Conservation (phyloP, 306 rosid species). For the Oemleria cerasiformis region DNA sequence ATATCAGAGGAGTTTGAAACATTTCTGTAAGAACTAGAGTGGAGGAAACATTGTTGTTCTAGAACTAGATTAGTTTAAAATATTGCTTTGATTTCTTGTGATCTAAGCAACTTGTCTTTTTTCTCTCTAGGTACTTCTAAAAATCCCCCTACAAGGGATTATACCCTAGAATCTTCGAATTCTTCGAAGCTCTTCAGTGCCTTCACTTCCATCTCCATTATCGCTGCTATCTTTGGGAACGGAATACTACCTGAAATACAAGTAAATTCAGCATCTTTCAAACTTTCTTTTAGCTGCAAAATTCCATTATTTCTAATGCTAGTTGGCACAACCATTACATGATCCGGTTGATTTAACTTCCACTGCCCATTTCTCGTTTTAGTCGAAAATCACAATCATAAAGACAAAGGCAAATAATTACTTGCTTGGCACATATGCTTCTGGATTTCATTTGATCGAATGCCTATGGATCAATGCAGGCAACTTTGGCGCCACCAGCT, state of each 20-base stretch:
- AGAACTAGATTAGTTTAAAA: no score
- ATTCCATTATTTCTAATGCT: background rate
- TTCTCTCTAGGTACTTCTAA: constrained; percentile 48
- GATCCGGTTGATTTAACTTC: constrained; percentile 15
- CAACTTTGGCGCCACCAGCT: constrained; percentile 95
- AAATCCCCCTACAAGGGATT: constrained; percentile 54
- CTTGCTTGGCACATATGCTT: background rate
- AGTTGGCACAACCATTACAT: background rate
- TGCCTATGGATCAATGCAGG: constrained; percentile 46
- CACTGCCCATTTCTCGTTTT: background rate
- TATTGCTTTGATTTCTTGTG: no score
- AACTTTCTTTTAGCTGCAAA: constrained; percentile 13
- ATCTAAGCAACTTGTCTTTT: background rate
- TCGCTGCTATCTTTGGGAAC: constrained; percentile 89
- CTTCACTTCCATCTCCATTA: constrained; percentile 83
- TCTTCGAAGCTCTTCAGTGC: constrained; percentile 63
- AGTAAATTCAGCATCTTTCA: constrained; percentile 36
- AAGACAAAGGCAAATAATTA: background rate
- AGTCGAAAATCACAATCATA: background rate
- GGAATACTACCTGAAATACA: constrained; percentile 97
- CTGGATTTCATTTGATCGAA: constrained; percentile 1
- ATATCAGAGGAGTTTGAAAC: no score
- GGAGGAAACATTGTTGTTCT: no score
- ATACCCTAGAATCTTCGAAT: constrained; percentile 53
- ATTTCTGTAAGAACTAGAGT: no score